Base-by-base conservation (phyloP, 2,329 filamentous ascomycete species). In the Claviceps citrina region DNA sequence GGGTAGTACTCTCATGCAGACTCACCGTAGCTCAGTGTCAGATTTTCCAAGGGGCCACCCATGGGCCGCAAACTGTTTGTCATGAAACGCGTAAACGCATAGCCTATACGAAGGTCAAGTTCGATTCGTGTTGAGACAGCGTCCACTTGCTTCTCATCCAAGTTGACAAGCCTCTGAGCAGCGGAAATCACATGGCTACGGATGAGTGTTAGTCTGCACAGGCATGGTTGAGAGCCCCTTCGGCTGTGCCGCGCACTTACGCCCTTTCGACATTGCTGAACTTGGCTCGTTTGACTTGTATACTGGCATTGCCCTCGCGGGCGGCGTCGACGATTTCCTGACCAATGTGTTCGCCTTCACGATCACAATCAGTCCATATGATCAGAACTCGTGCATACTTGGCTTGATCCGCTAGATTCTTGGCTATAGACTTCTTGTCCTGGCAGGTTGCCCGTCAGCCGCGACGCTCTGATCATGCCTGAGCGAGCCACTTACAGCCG, bases 291-390 rank as follows among this genome's bases (percentile, higher is more conserved):
- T 84, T 91, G 42, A 95, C 74, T 45, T 85, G 70, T 31, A 98
- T 77, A 1, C 66, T 66, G 8, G 69, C 60, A 47, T 95, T 96
- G 8, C 74, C 79, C 52, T 77, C 76, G 35, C 69, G 66, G 5
- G 91, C 91, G 43, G 89, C 80, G 39, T 82, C 73, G 33, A 85
- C 78, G 44, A 98, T 89, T 58, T 98, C 89, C 30, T 81, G 72
- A 6, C 91, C 91, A 49, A 98, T 98, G 55, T 96, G 83, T 58
- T 98, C 91, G 27, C 91, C 91, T 67, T 98, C 91, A 41, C 87
- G 78, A 67, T 98, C 91, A 60, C 91, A 96, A 69, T 98, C 91
- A 1, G 91, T 98, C 91, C 91, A 98, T 51, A 98, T 95, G 59
- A 93, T 89, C 25, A 98, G 68, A 10, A 79, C 76, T 41, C 70